A percentile compares a stretch with the other conserved stretches of the same genome.
phyloP scores from a whole-genome alignment of 345 rosid genomes.

The Rhodomyrtus tomentosa region DNA sequence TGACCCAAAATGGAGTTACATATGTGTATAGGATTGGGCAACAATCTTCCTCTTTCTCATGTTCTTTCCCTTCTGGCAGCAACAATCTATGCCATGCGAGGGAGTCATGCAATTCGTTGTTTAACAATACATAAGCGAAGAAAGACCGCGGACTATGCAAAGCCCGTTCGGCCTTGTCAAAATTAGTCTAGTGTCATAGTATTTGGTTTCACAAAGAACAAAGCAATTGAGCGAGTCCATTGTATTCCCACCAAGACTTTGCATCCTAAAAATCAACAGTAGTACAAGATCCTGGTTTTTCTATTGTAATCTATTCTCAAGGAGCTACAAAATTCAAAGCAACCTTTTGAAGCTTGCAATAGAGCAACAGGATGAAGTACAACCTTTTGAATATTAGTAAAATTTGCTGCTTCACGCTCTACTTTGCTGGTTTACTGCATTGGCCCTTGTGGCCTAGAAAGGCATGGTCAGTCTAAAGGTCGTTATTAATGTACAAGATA shows the following conservation, averaged over 20 bases:
- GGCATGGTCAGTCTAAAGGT: not conserved
- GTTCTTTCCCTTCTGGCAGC: not conserved
- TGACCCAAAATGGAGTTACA: not conserved
- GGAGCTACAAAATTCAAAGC: not conserved
- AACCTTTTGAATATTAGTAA: not conserved
- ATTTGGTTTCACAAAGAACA: not conserved
- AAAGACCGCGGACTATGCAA: not conserved
- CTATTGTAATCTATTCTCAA: not conserved
- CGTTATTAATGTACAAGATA: slow-evolving; percentile 35
- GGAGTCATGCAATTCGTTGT: not conserved
- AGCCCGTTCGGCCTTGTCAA: not conserved
- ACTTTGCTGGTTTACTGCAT: not conserved
- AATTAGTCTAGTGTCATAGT: not conserved
- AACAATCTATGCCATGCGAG: not conserved
- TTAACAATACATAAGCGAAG: not conserved
- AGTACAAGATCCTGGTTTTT: not conserved
- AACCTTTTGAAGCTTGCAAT: not conserved
- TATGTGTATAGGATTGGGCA: not conserved
- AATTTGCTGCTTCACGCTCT: not conserved
- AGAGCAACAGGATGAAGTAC: not conserved
- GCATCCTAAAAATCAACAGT: not conserved
- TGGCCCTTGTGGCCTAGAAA: not conserved
- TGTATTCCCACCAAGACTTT: not conserved
- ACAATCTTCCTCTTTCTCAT: not conserved
- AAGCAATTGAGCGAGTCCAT: not conserved